Base-by-base conservation (phyloP, 1,139 yeast species). In the Sugiyamaella novakii region DNA sequence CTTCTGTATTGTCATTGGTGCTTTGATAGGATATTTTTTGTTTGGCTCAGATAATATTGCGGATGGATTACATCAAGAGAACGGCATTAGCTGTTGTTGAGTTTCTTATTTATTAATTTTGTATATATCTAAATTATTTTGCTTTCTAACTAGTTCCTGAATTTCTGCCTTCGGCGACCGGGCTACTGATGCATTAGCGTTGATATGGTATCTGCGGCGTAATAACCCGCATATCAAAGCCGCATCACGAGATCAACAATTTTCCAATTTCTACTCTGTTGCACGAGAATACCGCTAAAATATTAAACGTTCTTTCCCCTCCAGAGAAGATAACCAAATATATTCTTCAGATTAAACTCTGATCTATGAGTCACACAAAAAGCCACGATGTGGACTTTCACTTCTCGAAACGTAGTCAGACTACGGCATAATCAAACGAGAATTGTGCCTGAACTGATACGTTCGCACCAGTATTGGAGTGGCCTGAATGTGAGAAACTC, bases 1-100 rank as follows among this genome's bases (percentile, higher is more conserved):
- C 50, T 79, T 83, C 50, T 75, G 81, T 17, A 80, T 84, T 64
- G 72, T 82, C 44, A 63, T 82, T 38, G 87, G 87, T 5, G 85
- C 84, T 2, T 65, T 80, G 31, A 60, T 82, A 47, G 88, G 87
- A 1, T 77, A 77, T 62, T 61, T 80, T 17, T 47, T 65, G 41
- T 58, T 66, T 46, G 65, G 65, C 25, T 55, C 63, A 35, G 67
- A 64, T 45, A 57, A 54, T 19, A 46, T 61, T 11, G 29, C 47
- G n/a, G 54, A 47, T 24, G 54, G 57, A 11, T 45, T 47, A 4
- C 29, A 43, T 22, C 51, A 50, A 11, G 58, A 54, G 19, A 45
- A 48, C n/a, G 55, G 55, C 10, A 35, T 49, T 14, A 42, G 47
- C 36, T 55, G 58, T 36, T 55, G 58, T 43, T 55, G 41, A 30